phyloP scores from a whole-genome alignment of 352 stramenopile genomes.

The Phytophthora citrophthora region DNA sequence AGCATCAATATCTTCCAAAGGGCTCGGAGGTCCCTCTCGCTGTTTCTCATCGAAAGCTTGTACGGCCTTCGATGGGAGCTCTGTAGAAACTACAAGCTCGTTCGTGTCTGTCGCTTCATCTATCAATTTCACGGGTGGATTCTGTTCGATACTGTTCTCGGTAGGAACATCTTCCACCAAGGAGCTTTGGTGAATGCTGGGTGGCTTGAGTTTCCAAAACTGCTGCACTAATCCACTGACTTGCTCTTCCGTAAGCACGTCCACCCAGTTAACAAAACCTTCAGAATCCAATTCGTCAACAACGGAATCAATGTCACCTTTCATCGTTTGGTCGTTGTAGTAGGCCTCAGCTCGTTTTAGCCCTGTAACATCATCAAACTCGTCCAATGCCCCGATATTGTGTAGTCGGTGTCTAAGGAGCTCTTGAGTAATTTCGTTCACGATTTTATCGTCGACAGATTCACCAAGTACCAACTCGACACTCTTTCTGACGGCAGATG shows the following conservation, averaged over 20 bases:
- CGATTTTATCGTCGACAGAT: slow-evolving; percentile 35
- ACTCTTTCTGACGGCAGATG: slow-evolving; percentile 34
- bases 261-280: slow-evolving; percentile 32
- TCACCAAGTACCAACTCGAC: slow-evolving; percentile 43
- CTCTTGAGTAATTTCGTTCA: slow-evolving; percentile 45
- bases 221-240: slow-evolving; percentile 47
- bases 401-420: slow-evolving; percentile 39
- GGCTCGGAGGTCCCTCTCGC: neutral
- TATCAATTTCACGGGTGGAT: slow-evolving; percentile 3
- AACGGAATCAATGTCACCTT: neutral
- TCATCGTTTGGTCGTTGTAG: slow-evolving; percentile 30
- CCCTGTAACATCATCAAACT: slow-evolving; percentile 37
- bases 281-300: slow-evolving; percentile 19
- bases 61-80: slow-evolving; percentile 35
- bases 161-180: neutral
- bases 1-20: neutral
- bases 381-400: neutral
- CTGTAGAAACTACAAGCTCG: slow-evolving; percentile 20
- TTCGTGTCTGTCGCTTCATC: slow-evolving; percentile 43
- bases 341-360: slow-evolving; percentile 45
- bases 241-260: slow-evolving; percentile 58
- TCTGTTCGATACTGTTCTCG: slow-evolving; percentile 5
- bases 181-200: neutral
- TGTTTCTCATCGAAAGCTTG: slow-evolving; percentile 20
- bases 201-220: slow-evolving; percentile 44